These are phyloP conservation scores for Phoenix roebelenii DNA, from an alignment of 176 grass and related monocot species.

Conservation along the genomic window DNA sequence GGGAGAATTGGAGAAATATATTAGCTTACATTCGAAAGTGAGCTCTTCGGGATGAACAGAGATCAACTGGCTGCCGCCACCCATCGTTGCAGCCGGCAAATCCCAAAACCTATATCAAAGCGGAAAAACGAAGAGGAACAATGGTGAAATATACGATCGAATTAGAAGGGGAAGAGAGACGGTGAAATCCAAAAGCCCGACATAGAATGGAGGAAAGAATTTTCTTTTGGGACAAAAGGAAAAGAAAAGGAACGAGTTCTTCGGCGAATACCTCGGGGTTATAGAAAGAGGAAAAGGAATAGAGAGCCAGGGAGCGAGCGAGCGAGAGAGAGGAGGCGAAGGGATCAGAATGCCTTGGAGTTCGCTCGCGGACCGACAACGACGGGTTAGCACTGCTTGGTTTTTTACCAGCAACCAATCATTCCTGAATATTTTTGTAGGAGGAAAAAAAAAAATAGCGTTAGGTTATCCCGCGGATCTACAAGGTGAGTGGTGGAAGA, in stretches of 20 bases:
- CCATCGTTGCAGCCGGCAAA: conserved; percentile 41
- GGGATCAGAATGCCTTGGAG: conserved; percentile 31
- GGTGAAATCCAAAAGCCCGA: too few relatives aligned
- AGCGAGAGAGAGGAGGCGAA: background rate
- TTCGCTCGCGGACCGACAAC: conserved; percentile 36
- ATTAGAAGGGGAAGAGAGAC: too few relatives aligned
- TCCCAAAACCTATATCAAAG: conserved; percentile 6
- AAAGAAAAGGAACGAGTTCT: too few relatives aligned
- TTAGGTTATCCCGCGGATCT: too few relatives aligned
- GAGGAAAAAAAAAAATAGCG: too few relatives aligned
- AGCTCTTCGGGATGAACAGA: conserved; percentile 86
- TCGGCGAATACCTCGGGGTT: too few relatives aligned
- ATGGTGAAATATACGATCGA: too few relatives aligned
- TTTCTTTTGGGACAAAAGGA: too few relatives aligned
- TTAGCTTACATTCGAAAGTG: conserved; percentile 63
- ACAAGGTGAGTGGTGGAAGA: too few relatives aligned
- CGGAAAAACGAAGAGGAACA: conserved; percentile 19
- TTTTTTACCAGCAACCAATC: background rate
- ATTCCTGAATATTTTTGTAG: too few relatives aligned
- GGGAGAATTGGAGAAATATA: conserved; percentile 9
- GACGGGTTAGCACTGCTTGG: conserved; percentile 42
- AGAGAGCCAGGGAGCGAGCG: background rate
- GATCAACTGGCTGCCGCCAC: conserved; percentile 61
- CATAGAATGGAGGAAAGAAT: conserved; percentile 3
- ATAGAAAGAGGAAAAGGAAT: conserved; percentile 10